phyloP scores from a whole-genome alignment of 2,329 filamentous ascomycete genomes.

The Stagonosporopsis rhizophila region DNA sequence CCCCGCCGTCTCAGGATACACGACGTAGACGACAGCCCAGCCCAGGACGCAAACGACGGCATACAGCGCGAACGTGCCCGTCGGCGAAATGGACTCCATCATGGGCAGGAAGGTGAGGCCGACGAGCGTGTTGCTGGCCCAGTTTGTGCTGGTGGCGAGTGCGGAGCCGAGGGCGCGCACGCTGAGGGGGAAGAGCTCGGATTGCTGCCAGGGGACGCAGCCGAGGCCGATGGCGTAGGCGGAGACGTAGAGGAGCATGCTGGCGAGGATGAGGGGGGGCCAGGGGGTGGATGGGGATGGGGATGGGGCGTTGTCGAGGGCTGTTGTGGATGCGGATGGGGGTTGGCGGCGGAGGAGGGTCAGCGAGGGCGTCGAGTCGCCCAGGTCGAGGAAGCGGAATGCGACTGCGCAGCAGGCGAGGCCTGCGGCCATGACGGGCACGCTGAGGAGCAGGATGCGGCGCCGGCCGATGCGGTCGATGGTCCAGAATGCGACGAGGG shows the following conservation, averaged over 20 bases:
- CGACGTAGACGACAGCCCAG: conserved; percentile 71
- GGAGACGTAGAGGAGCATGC: conserved; percentile 84
- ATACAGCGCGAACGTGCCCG: conserved; percentile 84
- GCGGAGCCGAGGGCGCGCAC: conserved; percentile 77
- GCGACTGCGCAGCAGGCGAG: conserved; percentile 74
- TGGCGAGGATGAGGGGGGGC: conserved; percentile 68
- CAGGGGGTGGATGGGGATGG: conserved; percentile 43
- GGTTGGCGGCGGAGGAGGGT: not conserved
- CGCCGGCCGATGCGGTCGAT: conserved; percentile 56
- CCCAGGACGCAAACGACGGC: conserved; percentile 72
- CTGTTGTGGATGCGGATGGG: not conserved
- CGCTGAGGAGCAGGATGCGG: conserved; percentile 76
- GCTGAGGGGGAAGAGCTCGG: conserved; percentile 81
- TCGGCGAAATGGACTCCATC: conserved; percentile 77
- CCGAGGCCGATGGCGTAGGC: conserved; percentile 87
- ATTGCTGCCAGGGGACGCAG: conserved; percentile 96
- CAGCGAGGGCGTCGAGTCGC: not conserved
- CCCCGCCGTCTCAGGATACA: conserved; percentile 88
- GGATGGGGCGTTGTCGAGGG: too few relatives aligned
- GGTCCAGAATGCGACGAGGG: conserved; percentile 53
- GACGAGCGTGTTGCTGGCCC: conserved; percentile 85
- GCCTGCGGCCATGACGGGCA: conserved; percentile 82
- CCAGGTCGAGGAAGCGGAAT: conserved; percentile 69
- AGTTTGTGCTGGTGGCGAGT: conserved; percentile 81
- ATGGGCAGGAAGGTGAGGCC: conserved; percentile 88